Percentiles rank a stretch among this genome's conserved stretches.
Evolutionary conservation across 371 early-diverging fungal species (phyloP).

Genomic region (Mucor mucedo): DNA sequence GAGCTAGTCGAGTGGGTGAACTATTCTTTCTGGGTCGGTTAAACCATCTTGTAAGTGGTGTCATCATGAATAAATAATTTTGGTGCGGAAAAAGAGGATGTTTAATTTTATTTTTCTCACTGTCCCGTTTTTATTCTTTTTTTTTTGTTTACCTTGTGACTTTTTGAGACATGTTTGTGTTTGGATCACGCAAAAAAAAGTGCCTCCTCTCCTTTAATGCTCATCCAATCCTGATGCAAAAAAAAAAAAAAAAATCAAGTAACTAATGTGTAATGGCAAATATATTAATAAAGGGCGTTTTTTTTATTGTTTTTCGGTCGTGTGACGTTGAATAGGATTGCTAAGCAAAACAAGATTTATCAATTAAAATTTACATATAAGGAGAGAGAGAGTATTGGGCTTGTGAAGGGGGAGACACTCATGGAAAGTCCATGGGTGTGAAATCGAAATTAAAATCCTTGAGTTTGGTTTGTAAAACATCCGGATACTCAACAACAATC

Average conservation of each 20-base stretch:
- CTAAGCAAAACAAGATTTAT: not conserved
- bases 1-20: slow-evolving; percentile 5
- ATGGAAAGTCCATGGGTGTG: slow-evolving; percentile 12
- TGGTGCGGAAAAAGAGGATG: not conserved
- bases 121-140: no score
- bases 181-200: no score
- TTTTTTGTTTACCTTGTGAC: no score
- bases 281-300: no score
- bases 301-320: no score
- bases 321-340: no score
- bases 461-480: not conserved
- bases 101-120: not conserved
- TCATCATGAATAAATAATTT: not conserved
- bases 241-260: no score
- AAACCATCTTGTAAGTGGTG: slow-evolving; percentile 8
- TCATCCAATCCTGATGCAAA: no score
- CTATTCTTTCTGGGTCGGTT: slow-evolving; percentile 9
- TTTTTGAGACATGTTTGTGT: no score
- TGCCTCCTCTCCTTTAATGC: no score
- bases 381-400: not conserved
- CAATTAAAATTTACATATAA: not conserved
- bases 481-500: not conserved
- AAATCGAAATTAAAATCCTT: slow-evolving; percentile 18
- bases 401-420: not conserved
- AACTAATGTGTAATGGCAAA: no score